Base-by-base conservation (phyloP, 2,329 filamentous ascomycete species). In the Chaetomium globosum region DNA sequence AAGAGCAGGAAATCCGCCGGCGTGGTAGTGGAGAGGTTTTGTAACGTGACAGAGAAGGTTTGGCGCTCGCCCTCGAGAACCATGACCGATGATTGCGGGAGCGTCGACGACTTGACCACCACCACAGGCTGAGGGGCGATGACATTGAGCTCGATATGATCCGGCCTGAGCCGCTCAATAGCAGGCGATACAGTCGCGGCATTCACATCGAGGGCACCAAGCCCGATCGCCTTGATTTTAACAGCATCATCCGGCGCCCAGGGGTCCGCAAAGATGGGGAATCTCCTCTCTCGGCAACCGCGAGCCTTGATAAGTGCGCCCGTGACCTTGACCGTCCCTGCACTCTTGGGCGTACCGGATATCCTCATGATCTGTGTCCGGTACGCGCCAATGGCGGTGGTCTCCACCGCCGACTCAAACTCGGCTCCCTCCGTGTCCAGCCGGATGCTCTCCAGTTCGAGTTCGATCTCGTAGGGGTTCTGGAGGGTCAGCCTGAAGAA, bases 381-480 rank as follows among this genome's bases (percentile, higher is more conserved):
- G 70, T 96, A 92, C 0, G 94, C 90, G 0, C 92, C 91, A 59
- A 99, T 83, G 8, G 90, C 74, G 4, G 89, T 86, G 59, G 84
- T 85, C 69, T 89, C 86, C 16, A 84, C 79, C 7, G 84, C 78
- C 0, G 89, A 88, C 61, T 89, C 85, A 64, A 97, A 91, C 1
- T 87, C 82, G 28, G 88, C 84, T 0, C 92, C 93, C 66, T 91
- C 87, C 10, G 88, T 86, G 67, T 92, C 88, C 7, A 99, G 80
- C 30, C 83, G 84, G 53, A 99, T 83, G 61, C 87, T 89, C 74
- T 98, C 93, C 39, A 99, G 88, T 62, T 96, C 92, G 4, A 99
- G 80, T 67, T 97, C 92, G 69, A 98, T 89, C 66, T 98, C 94
- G 71, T 93, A 97, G 0, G 93, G 92, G 71, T 99, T 99, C 74